A percentile compares a stretch with the other conserved stretches of the same genome.
These are phyloP conservation scores for Akebia trifoliata DNA, from an alignment of 164 flowering plant species.

Conservation along the genomic window DNA sequence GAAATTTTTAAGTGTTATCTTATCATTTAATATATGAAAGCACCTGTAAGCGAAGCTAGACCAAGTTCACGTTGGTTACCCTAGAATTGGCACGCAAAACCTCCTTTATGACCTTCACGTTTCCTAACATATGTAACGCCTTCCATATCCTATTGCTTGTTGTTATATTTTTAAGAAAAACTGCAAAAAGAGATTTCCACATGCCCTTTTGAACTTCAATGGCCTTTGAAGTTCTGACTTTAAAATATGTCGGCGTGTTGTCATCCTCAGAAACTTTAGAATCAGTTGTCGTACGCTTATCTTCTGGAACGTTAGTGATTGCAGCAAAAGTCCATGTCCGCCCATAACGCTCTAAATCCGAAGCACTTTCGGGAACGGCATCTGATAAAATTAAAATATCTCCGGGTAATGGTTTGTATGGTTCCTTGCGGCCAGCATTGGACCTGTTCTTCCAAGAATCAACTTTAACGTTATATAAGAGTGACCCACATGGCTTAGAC, in stretches of 20 bases:
- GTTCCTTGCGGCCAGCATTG: conserved; percentile 26
- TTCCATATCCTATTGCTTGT: conserved; percentile 55
- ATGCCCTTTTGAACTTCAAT: conserved; percentile 18
- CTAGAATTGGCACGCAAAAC: conserved; percentile 17
- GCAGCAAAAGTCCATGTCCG: conserved; percentile 36
- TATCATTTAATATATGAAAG: too few species aligned
- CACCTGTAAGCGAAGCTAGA: too few species aligned
- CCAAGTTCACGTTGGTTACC: conserved; percentile 48
- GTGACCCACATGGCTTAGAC: conserved; percentile 14
- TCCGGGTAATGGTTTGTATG: conserved; percentile 47
- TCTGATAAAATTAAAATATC: conserved; percentile 54
- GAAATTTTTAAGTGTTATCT: too few species aligned
- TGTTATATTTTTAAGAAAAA: conserved; percentile 42
- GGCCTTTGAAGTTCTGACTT: conserved; percentile 32
- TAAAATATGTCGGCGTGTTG: conserved; percentile 22
- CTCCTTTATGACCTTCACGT: conserved; percentile 12
- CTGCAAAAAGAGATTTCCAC: conserved; percentile 30
- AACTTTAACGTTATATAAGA: conserved; percentile 34
- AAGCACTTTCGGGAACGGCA: conserved; percentile 35
- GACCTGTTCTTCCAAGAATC: conserved; percentile 50
- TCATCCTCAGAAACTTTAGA: conserved; percentile 10
- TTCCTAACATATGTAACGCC: conserved; percentile 22
- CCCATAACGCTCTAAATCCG: conserved; percentile 36
- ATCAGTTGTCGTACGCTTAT: background rate
- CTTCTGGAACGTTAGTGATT: conserved; percentile 20